Base-by-base conservation (phyloP, 306 rosid species). In the Sphenostylis stenocarpa region DNA sequence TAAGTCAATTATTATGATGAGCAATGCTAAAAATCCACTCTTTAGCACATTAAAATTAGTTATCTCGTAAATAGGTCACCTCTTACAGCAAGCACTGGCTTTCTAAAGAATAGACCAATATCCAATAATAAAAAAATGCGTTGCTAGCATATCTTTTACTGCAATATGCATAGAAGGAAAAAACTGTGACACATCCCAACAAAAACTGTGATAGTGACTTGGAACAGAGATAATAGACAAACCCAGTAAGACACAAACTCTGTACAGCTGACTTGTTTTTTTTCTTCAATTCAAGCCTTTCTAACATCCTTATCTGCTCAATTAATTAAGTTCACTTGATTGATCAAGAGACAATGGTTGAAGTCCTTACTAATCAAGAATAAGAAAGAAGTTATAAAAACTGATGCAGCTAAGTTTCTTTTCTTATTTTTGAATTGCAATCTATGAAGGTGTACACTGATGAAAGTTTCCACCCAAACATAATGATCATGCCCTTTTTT, bases 151-250 rank as follows among this genome's bases (percentile, higher is more conserved):
- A 29, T 29, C 13, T 31, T 11, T 16, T 31, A 61, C 19, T 31
- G 34, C 43, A 31, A 16, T 60, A 55, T 14, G 43, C 17, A 66
- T 3, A 21, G 6, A 80, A 55, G 80, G 66, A 68, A 67, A 55
- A 44, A 67, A 48, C 38, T 5, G 36, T 38, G n/a, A 34, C 7
- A 28, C 65, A 75, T 75, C 36, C 43, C 47, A 68, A 31, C 48
- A 24, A 68, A 45, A 56, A 33, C 26, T 47, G 51, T 56, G 28
- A 39, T 39, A 10, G 45, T 39, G 45, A 39, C 24, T 29, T 19
- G 38, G 16, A 69, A 43, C 51, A 68, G 23, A 61, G 49, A 61
- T 47, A 38, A 58, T 39, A 26, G 58, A 47, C 66, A 36, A 17
- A 38, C 39, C 55, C 77, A 28, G 4, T 24, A 51, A 53, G 41